Conservation (phyloP, 2,329 filamentous ascomycete genomes). For the Colletotrichum destructivum region DNA sequence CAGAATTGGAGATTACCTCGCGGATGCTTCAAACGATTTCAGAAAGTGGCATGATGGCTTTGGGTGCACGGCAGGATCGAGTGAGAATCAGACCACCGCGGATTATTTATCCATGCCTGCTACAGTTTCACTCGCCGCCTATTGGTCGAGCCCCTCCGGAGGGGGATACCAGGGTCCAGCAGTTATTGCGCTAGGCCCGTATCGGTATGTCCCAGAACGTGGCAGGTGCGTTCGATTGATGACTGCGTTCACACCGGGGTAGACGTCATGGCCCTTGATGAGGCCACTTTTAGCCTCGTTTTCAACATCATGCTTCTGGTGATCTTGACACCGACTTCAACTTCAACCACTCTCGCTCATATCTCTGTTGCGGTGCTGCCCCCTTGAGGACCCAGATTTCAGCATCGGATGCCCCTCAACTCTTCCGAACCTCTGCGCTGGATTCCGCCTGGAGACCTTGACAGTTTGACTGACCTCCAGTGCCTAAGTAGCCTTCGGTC, state of each 20-base stretch:
- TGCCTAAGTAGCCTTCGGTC: slow-evolving; percentile 12
- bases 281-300: slow-evolving; percentile 37
- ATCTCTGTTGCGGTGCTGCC: background rate
- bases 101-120: slow-evolving; percentile 41
- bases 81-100: slow-evolving; percentile 42
- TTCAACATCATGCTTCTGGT: slow-evolving; percentile 9
- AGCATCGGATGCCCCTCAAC: background rate
- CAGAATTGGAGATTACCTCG: slow-evolving; percentile 39
- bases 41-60: slow-evolving; percentile 43
- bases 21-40: slow-evolving; percentile 40
- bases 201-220: slow-evolving; percentile 36
- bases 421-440: slow-evolving; percentile 5
- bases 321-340: background rate
- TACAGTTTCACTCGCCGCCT: slow-evolving; percentile 21
- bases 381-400: background rate
- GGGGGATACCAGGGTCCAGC: slow-evolving; percentile 32
- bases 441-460: slow-evolving; percentile 9
- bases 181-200: slow-evolving; percentile 25
- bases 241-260: slow-evolving; percentile 26
- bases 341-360: background rate
- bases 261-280: slow-evolving; percentile 26
- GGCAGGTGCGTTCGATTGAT: slow-evolving; percentile 37
- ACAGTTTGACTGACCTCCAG: background rate
- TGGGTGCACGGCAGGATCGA: slow-evolving; percentile 40
- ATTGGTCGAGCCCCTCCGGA: slow-evolving; percentile 30